These are phyloP conservation scores for Bipolaris cookei DNA, from an alignment of 2,329 filamentous ascomycete genomes.

Conservation along the genomic window DNA sequence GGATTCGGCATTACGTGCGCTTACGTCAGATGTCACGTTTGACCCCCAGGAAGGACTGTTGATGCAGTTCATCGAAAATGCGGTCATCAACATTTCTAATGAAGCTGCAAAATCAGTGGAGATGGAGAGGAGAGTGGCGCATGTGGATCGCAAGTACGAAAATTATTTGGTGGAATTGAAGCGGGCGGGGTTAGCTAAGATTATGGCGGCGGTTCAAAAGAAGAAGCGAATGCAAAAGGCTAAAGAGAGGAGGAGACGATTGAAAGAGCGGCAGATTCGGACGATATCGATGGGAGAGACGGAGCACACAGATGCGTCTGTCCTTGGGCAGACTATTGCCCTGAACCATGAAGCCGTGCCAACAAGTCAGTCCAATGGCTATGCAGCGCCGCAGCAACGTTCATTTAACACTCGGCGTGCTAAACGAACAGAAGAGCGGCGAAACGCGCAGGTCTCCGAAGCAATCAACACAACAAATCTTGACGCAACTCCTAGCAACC, in stretches of 20 bases:
- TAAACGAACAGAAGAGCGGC: slow-evolving; percentile 29
- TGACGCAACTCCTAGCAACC: neutral
- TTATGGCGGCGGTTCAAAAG: slow-evolving; percentile 29
- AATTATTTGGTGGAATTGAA: slow-evolving; percentile 24
- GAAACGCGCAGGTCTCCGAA: slow-evolving; percentile 1
- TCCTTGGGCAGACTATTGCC: neutral
- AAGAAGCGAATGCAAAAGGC: slow-evolving; percentile 32
- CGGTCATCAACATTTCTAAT: slow-evolving; percentile 44
- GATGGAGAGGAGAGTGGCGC: slow-evolving; percentile 33
- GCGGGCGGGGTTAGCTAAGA: slow-evolving; percentile 29
- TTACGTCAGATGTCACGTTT: slow-evolving; percentile 50
- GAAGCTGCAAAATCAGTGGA: slow-evolving; percentile 44
- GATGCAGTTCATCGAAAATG: slow-evolving; percentile 54
- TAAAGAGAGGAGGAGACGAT: slow-evolving; percentile 31
- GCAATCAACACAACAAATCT: neutral
- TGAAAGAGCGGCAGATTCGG: slow-evolving; percentile 31
- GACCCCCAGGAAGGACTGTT: slow-evolving; percentile 51
- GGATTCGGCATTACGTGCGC: slow-evolving; percentile 34
- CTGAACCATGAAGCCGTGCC: slow-evolving; percentile 5
- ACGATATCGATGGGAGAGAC: slow-evolving; percentile 15
- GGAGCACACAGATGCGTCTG: slow-evolving; percentile 1
- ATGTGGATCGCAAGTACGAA: slow-evolving; percentile 29
- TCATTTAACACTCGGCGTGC: slow-evolving; percentile 25
- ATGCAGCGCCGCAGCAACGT: slow-evolving; percentile 20
- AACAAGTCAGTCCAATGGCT: slow-evolving; percentile 9